These are phyloP conservation scores for Sphagnum contortum DNA, from an alignment of 225 moss, liverwort and hornwort genomes.

Conservation along the genomic window DNA sequence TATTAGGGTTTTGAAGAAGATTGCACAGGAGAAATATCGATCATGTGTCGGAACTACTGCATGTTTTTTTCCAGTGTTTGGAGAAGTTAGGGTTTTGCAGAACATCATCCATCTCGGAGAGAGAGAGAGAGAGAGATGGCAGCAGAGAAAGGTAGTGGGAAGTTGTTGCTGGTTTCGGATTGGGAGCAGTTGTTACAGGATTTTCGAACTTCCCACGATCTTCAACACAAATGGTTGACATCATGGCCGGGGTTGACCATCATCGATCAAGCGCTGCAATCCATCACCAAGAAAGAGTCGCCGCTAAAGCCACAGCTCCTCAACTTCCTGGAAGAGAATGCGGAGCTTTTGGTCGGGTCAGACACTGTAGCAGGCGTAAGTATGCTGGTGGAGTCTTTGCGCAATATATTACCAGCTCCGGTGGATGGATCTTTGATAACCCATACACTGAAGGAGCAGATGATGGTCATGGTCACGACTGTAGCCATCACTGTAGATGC, in stretches of 20 bases:
- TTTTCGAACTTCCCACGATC: conserved; percentile 49
- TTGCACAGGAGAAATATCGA: too few species aligned
- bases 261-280: conserved; percentile 80
- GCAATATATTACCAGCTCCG: conserved; percentile 40
- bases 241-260: conserved; percentile 76
- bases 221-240: conserved; percentile 78
- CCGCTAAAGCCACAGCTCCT: conserved; percentile 52
- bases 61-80: too few species aligned
- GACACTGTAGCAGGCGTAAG: conserved; percentile 51
- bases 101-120: background rate
- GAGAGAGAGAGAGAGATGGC: conserved; percentile 13
- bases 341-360: conserved; percentile 48
- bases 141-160: conserved; percentile 92
- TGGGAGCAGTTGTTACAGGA: conserved; percentile 95
- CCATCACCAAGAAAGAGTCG: conserved; percentile 67
- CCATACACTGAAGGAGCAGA: conserved; percentile 63
- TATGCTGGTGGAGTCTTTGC: conserved; percentile 59
- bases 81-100: too few species aligned
- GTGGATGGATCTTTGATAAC: conserved; percentile 52
- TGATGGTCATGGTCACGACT: conserved; percentile 85
- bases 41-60: too few species aligned
- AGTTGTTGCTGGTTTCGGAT: conserved; percentile 58
- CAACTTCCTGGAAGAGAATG: conserved; percentile 82
- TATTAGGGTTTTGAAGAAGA: too few species aligned
- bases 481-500: conserved; percentile 73